Conservation (phyloP, 2,329 filamentous ascomycete genomes). For the Cercospora sp. region DNA sequence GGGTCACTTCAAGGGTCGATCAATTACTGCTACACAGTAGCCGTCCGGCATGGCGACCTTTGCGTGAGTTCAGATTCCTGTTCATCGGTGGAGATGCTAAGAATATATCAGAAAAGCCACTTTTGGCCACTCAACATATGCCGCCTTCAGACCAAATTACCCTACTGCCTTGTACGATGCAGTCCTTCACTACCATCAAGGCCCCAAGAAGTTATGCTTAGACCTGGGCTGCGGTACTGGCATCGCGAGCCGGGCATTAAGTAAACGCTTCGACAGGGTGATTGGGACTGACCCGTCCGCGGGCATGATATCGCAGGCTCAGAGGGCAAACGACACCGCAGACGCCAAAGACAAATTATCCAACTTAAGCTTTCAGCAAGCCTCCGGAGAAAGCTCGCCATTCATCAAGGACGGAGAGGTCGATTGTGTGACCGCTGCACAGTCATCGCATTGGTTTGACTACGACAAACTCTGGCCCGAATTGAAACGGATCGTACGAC, state of each 20-base stretch:
- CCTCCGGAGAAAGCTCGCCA: slow-evolving; percentile 52
- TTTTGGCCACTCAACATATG: slow-evolving; percentile 60
- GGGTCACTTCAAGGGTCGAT: no score
- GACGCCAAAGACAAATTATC: slow-evolving; percentile 19
- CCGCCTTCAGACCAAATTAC: slow-evolving; percentile 61
- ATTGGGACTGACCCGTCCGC: slow-evolving; percentile 59
- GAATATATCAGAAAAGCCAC: slow-evolving; percentile 50
- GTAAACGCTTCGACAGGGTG: slow-evolving; percentile 53
- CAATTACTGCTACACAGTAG: background rate
- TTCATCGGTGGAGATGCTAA: background rate
- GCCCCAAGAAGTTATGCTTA: slow-evolving; percentile 44
- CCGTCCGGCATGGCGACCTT: slow-evolving; percentile 17
- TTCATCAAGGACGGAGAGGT: slow-evolving; percentile 53
- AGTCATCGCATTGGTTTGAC: slow-evolving; percentile 69
- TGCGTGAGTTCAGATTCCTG: slow-evolving; percentile 5
- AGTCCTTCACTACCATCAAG: slow-evolving; percentile 56
- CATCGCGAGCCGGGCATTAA: slow-evolving; percentile 56
- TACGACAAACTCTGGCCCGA: slow-evolving; percentile 57
- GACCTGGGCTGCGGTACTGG: slow-evolving; percentile 68
- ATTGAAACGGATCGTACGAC: slow-evolving; percentile 54
- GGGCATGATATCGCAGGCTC: slow-evolving; percentile 52
- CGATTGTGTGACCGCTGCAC: slow-evolving; percentile 54
- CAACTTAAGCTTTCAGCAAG: slow-evolving; percentile 54
- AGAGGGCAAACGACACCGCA: slow-evolving; percentile 21
- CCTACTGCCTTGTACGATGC: slow-evolving; percentile 56